Conservation (phyloP, 2,329 filamentous ascomycete species). For the Botryotinia calthae region DNA sequence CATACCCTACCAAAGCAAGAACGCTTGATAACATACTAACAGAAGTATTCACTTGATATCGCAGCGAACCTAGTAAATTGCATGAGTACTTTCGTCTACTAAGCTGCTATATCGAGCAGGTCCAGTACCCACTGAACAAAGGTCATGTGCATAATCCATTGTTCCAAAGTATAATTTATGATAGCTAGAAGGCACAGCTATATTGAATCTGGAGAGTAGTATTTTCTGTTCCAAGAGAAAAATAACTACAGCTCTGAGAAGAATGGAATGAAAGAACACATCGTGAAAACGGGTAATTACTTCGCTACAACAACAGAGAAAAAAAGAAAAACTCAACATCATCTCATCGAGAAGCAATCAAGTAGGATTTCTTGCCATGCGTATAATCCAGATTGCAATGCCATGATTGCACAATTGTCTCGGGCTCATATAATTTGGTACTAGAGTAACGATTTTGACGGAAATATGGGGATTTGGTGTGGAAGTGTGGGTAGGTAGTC, state of each 20-base stretch:
- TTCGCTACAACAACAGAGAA: neutral
- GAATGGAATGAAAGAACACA: too few species aligned
- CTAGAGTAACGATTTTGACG: too few species aligned
- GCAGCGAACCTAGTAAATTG: neutral
- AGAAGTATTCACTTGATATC: neutral
- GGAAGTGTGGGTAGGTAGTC: neutral
- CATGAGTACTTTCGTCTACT: neutral
- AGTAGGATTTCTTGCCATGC: neutral
- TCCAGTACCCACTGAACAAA: neutral
- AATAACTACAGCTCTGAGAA: too few species aligned
- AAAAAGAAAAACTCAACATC: neutral
- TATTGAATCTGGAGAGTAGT: neutral
- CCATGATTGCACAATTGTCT: neutral
- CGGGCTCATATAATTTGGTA: too few species aligned
- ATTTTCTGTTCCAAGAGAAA: neutral
- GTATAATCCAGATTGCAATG: rapidly evolving
- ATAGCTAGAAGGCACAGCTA: neutral
- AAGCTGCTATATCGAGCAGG: neutral
- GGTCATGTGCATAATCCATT: neutral
- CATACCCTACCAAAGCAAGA: neutral
- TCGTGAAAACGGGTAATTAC: neutral
- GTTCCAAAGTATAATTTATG: neutral
- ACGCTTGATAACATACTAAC: neutral
- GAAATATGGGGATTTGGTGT: too few species aligned
- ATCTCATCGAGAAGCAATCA: neutral